phyloP scores from a whole-genome alignment of 208 protist species.

The Acanthamoeba divionensis region DNA sequence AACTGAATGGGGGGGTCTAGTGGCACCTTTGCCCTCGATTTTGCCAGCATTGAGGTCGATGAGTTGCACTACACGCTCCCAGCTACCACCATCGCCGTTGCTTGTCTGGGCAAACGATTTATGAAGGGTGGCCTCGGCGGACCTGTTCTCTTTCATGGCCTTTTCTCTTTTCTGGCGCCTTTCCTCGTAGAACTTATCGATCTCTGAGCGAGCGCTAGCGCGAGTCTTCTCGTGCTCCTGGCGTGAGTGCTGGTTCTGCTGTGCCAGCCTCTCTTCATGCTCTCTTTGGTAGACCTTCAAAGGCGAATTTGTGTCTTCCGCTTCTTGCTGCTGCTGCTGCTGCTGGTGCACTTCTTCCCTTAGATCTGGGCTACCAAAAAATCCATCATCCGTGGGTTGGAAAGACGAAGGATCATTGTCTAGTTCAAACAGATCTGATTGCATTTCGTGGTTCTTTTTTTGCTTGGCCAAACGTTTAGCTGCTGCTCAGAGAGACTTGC shows the following conservation, averaged over 20 bases:
- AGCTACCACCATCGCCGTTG: not conserved
- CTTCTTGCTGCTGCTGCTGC: not conserved
- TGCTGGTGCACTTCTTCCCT: no score
- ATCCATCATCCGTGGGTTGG: no score
- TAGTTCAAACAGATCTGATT: no score
- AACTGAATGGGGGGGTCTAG: not conserved
- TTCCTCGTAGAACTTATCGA: conserved; percentile 51
- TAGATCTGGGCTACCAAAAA: no score
- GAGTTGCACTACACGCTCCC: not conserved
- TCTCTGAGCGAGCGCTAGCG: not conserved
- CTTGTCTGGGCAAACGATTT: not conserved
- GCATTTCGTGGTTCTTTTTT: no score
- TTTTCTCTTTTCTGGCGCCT: not conserved
- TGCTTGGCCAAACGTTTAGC: no score
- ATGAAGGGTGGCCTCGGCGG: not conserved
- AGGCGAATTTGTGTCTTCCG: not conserved
- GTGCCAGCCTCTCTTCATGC: not conserved
- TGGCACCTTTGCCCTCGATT: not conserved
- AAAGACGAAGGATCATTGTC: no score
- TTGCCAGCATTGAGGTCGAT: not conserved
- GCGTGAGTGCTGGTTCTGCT: not conserved
- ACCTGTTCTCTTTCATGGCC: not conserved
- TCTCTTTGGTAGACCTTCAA: not conserved
- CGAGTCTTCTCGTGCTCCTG: conserved; percentile 25
- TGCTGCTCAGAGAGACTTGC: no score